These are phyloP conservation scores for Fusarium sp. DNA, from an alignment of 2,329 filamentous ascomycete genomes.

Conservation along the genomic window DNA sequence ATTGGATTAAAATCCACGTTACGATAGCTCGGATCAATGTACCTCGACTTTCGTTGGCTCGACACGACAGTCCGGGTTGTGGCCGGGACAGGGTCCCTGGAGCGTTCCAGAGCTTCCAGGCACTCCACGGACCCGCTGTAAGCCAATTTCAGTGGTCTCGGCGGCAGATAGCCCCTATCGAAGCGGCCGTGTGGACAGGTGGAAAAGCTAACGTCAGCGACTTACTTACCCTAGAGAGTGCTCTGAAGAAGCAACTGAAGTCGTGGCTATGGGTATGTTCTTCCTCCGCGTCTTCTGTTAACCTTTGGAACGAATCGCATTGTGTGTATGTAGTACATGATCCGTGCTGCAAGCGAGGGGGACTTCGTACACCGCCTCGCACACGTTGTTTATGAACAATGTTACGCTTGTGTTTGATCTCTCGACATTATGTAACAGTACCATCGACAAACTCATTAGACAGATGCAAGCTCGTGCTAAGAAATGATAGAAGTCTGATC, in stretches of 20 bases:
- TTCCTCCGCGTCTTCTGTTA: neutral
- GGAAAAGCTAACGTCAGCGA: neutral
- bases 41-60: conserved; percentile 29
- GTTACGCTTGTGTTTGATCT: neutral
- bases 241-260: neutral
- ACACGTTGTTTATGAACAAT: neutral
- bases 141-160: conserved; percentile 1
- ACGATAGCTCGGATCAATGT: conserved; percentile 35
- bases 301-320: neutral
- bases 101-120: conserved; percentile 1
- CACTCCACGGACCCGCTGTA: neutral
- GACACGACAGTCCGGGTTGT: conserved; percentile 1
- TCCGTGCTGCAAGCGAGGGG: too few species aligned
- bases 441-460: neutral
- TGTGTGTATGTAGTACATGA: neutral
- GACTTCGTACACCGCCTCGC: neutral
- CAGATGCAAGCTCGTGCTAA: neutral
- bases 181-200: neutral
- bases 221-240: conserved; percentile 8
- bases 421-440: too few species aligned
- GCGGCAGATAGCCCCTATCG: conserved; percentile 11
- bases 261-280: neutral
- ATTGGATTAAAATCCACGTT: conserved; percentile 39
- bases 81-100: conserved; percentile 3
- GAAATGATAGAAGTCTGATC: neutral